Base-by-base conservation (phyloP, 257 asterid genomes). In the Marsdenia floribunda region DNA sequence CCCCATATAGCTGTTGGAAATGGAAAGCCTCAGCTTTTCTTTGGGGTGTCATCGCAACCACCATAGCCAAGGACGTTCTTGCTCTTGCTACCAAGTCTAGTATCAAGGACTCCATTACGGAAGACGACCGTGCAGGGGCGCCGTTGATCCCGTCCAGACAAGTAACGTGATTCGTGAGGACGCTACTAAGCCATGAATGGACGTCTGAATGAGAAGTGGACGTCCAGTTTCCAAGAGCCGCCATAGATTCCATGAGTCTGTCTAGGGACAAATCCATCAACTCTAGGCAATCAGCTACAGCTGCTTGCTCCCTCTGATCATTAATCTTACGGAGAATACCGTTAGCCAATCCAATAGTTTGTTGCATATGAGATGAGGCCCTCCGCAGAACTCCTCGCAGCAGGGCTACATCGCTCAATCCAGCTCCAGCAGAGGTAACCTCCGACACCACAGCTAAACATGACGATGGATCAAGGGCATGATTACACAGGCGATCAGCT, bases 251-350 rank as follows among this genome's bases (percentile, higher is more conserved):
- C 70, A 69, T 29, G 0, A 83, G 38, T 60, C 80, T 59, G 37
- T 80, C 86, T 69, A 58, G 38, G 11, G 86, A 80, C 14, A 80
- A 26, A 64, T 83, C 84, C 86, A 83, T 58, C 64, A 83, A 53
- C 71, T 77, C 78, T 29, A 77, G 11, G 38, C 86, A 83, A 55
- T 70, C 84, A n/a, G 71, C 76, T 12, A 80, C 64, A 65, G 80
- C 78, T 18, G 82, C 65, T 52, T 65, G 70, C 6, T 37, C 72
- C 2, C 60, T 59, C 0, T 16, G 37, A n/a, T 80, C 35, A 55
- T 80, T 80, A 26, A 83, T 59, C 71, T 76, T 14, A 14, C 15
- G 19, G 58, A 57, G 80, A 1, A 79, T 29, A 18, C 49, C 63
- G 11, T 40, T 49, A 9, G 70, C 71, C 15, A 76, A 73, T n/a